These are phyloP conservation scores for Pseudotsuga menziesii DNA, from an alignment of 75 land plant species.

Conservation along the genomic window DNA sequence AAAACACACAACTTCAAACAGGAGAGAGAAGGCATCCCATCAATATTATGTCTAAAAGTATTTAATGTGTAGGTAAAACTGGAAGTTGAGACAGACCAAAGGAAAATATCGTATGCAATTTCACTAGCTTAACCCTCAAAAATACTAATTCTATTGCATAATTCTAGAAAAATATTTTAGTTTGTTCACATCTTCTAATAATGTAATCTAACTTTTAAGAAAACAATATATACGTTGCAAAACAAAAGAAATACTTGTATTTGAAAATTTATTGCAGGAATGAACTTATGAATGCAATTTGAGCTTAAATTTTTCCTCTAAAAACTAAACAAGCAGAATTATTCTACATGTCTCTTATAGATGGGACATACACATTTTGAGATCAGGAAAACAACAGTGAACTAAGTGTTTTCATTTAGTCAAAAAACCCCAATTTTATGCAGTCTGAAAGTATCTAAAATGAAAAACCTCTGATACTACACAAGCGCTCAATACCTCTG, in stretches of 20 bases:
- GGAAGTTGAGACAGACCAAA: neutral
- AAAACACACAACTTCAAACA: neutral
- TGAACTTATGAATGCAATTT: neutral
- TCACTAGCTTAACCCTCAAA: neutral
- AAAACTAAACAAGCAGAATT: neutral
- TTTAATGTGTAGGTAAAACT: neutral
- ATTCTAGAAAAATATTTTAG: neutral
- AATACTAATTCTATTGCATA: neutral
- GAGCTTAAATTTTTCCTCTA: neutral
- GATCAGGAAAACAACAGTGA: neutral
- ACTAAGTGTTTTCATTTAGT: no score
- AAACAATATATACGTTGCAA: neutral
- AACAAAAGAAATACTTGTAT: neutral
- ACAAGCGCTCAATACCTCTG: slow-evolving; percentile 29
- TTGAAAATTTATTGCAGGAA: neutral
- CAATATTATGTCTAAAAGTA: neutral
- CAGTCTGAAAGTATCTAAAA: neutral
- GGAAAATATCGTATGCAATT: neutral
- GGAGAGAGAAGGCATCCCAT: neutral
- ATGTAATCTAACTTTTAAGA: neutral
- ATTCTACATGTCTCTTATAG: neutral
- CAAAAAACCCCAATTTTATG: no score
- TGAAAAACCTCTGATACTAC: neutral
- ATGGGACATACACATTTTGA: neutral
- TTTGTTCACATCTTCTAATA: neutral